A percentile compares a stretch with the other conserved stretches of the same genome.
phyloP scores from a whole-genome alignment of 2,329 filamentous ascomycete species.

The Neonectria punicea region DNA sequence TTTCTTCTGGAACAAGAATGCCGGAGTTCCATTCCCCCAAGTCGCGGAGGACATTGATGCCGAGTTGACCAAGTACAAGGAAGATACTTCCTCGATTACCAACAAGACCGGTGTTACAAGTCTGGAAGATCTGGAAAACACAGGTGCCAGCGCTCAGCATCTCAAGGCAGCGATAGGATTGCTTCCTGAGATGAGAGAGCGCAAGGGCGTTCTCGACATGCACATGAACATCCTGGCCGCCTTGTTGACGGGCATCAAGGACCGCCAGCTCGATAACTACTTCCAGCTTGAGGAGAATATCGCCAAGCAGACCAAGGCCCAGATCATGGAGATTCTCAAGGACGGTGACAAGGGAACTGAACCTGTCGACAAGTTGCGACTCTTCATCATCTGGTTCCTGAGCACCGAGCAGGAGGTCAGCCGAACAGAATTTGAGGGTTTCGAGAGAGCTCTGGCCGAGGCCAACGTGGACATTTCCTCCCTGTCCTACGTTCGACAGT shows the following conservation, averaged over 20 bases:
- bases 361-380: slow-evolving; percentile 86
- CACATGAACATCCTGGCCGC: slow-evolving; percentile 98
- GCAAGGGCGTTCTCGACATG: slow-evolving; percentile 95
- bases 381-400: slow-evolving; percentile 98
- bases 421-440: slow-evolving; percentile 83
- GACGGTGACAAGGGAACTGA: slow-evolving; percentile 84
- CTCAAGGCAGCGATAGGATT: slow-evolving; percentile 95
- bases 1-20: slow-evolving; percentile 97
- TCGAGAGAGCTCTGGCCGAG: slow-evolving; percentile 83
- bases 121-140: slow-evolving; percentile 92
- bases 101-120: slow-evolving; percentile 94
- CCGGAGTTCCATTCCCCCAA: slow-evolving; percentile 89
- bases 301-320: slow-evolving; percentile 87
- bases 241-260: slow-evolving; percentile 82
- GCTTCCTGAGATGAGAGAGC: slow-evolving; percentile 89
- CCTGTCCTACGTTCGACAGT: slow-evolving; percentile 88
- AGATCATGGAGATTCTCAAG: slow-evolving; percentile 88
- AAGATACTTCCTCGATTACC: slow-evolving; percentile 93
- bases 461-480: slow-evolving; percentile 81
- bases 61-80: slow-evolving; percentile 93
- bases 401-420: slow-evolving; percentile 91
- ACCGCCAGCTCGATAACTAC: slow-evolving; percentile 93
- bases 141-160: slow-evolving; percentile 88
- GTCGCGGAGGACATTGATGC: slow-evolving; percentile 96
- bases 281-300: slow-evolving; percentile 96